Evolutionary conservation across 192 early-diverging fungal species (phyloP), one percentile per base, ranked within the genome.

Genomic region (Coemansia interrupta): DNA sequence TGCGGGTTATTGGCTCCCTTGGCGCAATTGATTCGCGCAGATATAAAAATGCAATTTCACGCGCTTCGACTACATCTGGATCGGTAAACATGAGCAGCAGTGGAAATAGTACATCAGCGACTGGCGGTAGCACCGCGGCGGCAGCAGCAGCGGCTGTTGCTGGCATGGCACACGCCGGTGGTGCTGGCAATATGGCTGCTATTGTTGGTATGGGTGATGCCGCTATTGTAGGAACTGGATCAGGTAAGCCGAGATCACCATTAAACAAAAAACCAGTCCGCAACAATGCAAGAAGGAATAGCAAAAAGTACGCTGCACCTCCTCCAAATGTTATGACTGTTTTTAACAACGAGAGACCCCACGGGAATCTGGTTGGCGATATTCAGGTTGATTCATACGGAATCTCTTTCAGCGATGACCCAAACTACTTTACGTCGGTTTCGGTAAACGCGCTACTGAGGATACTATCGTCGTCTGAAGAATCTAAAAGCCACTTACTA

Each of bases 11-110:
- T 54, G 96, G 96, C 52, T 93, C 93, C 19, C 80, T 98, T 3
- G 96, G 96, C 22, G 96, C 96, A 14, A 73, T 98, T 12, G 96
- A 98, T 83, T 94, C 96, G 18, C 93, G 95, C 73, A 81, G 66
- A 55, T 83, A 86, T 67, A 61, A 52, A 23, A 36, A 49, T n/a
- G 29, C 49, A 14, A 20, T 55, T 11, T 3, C 43, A 42, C 29
- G 18, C 5, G 24, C 5, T 28, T 19, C 14, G 28, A 29, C 18
- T 17, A 15, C 1, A 28, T 15, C 4, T 15, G 48, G 48, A 11
- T 13, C 24, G 5, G 17, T 12, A 14, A 46, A 30, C 23, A 13
- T 20, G 3, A 51, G 17, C 7, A 51, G 47, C 10, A 23, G 38
- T 17, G 20, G 38, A 15, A 24, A 24, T 19, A 19, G 43, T 4